phyloP scores from a whole-genome alignment of 768 basidiomycete species.

The Phlebiopsis flavidoalba region DNA sequence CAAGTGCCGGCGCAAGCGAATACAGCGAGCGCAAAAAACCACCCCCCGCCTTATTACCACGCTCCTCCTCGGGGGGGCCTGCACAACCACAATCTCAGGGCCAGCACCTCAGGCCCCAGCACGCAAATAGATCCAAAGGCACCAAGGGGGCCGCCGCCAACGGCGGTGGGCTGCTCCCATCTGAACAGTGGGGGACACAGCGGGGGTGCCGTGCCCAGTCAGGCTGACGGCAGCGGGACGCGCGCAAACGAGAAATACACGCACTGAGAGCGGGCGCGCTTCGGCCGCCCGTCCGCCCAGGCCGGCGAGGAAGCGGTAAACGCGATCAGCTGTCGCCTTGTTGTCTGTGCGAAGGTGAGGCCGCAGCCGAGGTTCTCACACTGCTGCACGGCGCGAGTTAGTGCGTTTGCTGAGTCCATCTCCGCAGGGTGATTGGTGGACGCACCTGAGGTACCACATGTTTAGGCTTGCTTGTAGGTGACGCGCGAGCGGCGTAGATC shows the following conservation, averaged over 20 bases:
- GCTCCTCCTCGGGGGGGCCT: slow-evolving; percentile 63
- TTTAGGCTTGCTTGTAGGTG: slow-evolving; percentile 58
- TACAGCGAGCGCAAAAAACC: slow-evolving; percentile 63
- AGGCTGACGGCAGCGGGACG: neutral
- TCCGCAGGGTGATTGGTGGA: too few species aligned
- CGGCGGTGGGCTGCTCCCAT: too few species aligned
- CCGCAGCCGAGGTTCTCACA: slow-evolving; percentile 60
- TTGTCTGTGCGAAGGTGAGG: slow-evolving; percentile 60
- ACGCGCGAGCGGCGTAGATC: slow-evolving; percentile 59
- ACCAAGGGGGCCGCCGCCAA: too few species aligned
- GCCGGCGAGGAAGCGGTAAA: slow-evolving; percentile 69
- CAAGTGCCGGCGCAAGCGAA: slow-evolving; percentile 56
- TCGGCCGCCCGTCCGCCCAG: slow-evolving; percentile 71
- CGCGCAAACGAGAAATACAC: slow-evolving; percentile 8
- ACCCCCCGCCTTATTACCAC: slow-evolving; percentile 57
- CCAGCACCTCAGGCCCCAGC: too few species aligned
- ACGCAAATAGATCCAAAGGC: too few species aligned
- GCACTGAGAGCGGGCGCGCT: slow-evolving; percentile 51
- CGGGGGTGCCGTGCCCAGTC: too few species aligned
- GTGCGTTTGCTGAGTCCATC: neutral
- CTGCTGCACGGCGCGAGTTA: slow-evolving; percentile 23
- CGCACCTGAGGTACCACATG: slow-evolving; percentile 59
- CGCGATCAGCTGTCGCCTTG: slow-evolving; percentile 49
- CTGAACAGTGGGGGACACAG: too few species aligned
- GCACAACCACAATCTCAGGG: too few species aligned